These are phyloP conservation scores for Corrigiola litoralis DNA, from an alignment of 179 eudicot genomes.

Conservation along the genomic window DNA sequence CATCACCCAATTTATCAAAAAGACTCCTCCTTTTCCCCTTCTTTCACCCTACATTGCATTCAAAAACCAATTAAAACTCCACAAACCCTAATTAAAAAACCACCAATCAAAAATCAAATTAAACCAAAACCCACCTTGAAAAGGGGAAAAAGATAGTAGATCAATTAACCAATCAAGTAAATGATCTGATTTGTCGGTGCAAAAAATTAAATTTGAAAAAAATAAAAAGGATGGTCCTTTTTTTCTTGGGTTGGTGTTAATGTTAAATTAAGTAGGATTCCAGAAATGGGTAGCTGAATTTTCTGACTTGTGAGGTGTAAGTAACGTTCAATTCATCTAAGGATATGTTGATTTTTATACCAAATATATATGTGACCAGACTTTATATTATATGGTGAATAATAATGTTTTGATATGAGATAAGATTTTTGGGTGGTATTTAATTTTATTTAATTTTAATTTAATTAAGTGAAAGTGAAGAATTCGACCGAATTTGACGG, in stretches of 20 bases:
- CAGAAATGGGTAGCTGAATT: neutral
- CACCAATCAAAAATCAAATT: neutral
- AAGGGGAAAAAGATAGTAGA: neutral
- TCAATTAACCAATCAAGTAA: neutral
- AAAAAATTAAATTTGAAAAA: neutral
- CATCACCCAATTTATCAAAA: conserved; percentile 11
- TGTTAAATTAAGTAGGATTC: no score
- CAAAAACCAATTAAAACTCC: conserved; percentile 2
- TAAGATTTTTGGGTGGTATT: neutral
- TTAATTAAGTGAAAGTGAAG: neutral
- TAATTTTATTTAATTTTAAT: neutral
- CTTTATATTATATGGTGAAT: no score
- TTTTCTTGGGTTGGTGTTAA: neutral
- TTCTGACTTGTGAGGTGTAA: no score
- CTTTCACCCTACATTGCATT: conserved; percentile 17
- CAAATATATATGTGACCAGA: no score
- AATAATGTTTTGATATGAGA: no score
- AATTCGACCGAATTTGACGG: conserved; percentile 28
- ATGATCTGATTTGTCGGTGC: conserved; percentile 24
- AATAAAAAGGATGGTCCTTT: neutral
- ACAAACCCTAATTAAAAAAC: neutral
- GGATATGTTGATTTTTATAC: no score
- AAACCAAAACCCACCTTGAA: neutral
- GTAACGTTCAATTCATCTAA: no score
- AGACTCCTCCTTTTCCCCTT: neutral